Percentiles rank a stretch among this genome's conserved stretches.
Evolutionary conservation across 345 rosid genomes (phyloP).

Genomic region (Schrenkiella parvula): DNA sequence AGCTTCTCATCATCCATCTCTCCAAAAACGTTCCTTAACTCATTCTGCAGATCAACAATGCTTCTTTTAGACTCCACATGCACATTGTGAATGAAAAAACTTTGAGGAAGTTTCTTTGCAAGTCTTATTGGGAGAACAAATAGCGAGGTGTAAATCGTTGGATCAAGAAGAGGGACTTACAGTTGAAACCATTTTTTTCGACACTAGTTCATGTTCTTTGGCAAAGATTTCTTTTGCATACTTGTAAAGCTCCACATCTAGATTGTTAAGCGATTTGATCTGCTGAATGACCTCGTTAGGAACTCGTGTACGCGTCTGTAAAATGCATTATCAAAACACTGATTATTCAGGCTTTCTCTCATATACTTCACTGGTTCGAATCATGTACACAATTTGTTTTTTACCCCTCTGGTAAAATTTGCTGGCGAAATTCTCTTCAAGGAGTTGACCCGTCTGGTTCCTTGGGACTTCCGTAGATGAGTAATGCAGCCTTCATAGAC

Average conservation of each 20-base stretch:
- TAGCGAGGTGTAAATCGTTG: not conserved
- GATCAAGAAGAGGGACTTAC: constrained; percentile 12
- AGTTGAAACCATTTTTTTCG: constrained; percentile 21
- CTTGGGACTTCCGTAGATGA: constrained; percentile 55
- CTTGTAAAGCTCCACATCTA: constrained; percentile 77
- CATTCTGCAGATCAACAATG: constrained; percentile 42
- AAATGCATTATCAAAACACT: constrained; percentile 18
- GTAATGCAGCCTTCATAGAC: constrained; percentile 71
- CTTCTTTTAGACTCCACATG: constrained; percentile 22
- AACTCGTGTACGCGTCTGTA: constrained; percentile 64
- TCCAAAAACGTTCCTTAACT: constrained; percentile 35
- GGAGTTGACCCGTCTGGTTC: constrained; percentile 57
- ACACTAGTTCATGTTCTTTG: constrained; percentile 45
- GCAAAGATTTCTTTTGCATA: constrained; percentile 68
- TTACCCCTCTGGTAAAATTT: constrained; percentile 84
- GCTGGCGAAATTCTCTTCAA: constrained; percentile 80
- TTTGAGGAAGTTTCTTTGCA: not conserved
- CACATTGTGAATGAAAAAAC: not conserved
- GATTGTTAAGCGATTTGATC: constrained; percentile 75
- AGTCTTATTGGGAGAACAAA: not conserved
- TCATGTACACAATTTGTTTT: not conserved
- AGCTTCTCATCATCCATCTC: constrained; percentile 29
- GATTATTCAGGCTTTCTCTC: not conserved
- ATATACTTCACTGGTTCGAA: not conserved
- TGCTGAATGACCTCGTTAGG: constrained; percentile 47